Conservation (phyloP, 169 alveolate species). For the Cryptosporidium baileyi region DNA sequence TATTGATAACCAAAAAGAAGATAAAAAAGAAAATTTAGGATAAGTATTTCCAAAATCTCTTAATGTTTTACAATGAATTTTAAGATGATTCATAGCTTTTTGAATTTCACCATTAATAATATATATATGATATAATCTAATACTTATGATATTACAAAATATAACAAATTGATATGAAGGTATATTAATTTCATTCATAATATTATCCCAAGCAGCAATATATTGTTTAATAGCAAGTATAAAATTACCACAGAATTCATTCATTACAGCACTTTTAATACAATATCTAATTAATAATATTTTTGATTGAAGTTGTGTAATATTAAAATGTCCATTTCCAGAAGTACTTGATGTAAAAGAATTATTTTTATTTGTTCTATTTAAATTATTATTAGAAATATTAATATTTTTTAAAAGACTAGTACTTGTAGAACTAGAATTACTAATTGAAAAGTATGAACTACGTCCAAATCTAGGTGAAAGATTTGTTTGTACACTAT, state of each 20-base stretch:
- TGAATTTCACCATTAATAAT: constrained; percentile 29
- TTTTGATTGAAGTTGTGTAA: constrained; percentile 54
- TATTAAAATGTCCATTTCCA: constrained; percentile 9
- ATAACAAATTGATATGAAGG: constrained; percentile 39
- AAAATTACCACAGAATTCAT: constrained; percentile 60
- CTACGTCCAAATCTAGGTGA: constrained; percentile 42
- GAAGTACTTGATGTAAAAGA: constrained; percentile 33
- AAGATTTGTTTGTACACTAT: not conserved
- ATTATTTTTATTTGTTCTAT: constrained; percentile 5
- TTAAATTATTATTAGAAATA: not conserved
- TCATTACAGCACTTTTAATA: constrained; percentile 67
- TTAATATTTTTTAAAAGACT: not conserved
- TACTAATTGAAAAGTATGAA: constrained; percentile 7
- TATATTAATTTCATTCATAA: constrained; percentile 27
- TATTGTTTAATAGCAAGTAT: constrained; percentile 38
- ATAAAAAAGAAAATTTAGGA: constrained; percentile 15
- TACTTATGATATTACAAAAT: constrained; percentile 33
- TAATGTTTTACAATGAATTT: constrained; percentile 16
- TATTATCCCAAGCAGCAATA: constrained; percentile 55
- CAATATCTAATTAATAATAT: constrained; percentile 42
- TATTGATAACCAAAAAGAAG: constrained; percentile 53
- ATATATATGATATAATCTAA: constrained; percentile 44
- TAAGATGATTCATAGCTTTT: constrained; percentile 55
- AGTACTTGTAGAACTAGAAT: not conserved
- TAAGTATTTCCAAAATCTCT: constrained; percentile 14